phyloP scores from a whole-genome alignment of 2,329 filamentous ascomycete genomes.

The Cercospora zeina region DNA sequence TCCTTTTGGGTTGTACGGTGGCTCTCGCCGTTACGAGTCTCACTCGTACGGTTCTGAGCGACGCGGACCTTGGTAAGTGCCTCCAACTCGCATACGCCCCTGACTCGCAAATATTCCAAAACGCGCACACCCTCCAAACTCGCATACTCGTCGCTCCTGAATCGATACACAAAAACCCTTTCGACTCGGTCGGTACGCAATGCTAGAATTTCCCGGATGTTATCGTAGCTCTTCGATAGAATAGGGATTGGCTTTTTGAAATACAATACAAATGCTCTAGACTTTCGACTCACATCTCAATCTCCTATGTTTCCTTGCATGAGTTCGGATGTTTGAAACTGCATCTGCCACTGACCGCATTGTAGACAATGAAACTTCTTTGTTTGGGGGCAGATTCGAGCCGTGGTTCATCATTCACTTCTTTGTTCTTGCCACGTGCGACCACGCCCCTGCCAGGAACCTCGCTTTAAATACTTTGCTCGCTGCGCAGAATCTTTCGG shows the following conservation, averaged over 20 bases:
- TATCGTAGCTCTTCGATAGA: neutral
- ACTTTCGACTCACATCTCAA: neutral
- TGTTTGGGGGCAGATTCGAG: neutral
- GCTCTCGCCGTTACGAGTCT: neutral
- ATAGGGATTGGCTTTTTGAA: neutral
- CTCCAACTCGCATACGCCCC: neutral
- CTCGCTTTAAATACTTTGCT: neutral
- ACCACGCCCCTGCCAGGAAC: neutral
- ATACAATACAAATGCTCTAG: neutral
- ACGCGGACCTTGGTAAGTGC: conserved; percentile 7
- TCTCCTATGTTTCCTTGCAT: neutral
- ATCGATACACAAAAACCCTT: neutral
- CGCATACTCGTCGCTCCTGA: neutral
- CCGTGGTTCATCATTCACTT: neutral
- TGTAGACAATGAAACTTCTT: neutral
- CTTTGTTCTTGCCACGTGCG: conserved; percentile 8
- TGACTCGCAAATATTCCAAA: no score
- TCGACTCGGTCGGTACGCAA: neutral
- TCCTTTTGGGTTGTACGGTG: neutral
- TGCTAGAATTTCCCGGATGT: neutral
- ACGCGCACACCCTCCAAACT: neutral
- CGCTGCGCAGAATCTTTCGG: neutral
- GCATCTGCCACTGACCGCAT: neutral
- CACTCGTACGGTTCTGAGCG: neutral
- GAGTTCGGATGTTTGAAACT: neutral